These are phyloP conservation scores for Fusarium buharicum DNA, from an alignment of 2,329 filamentous ascomycete genomes.

Conservation along the genomic window DNA sequence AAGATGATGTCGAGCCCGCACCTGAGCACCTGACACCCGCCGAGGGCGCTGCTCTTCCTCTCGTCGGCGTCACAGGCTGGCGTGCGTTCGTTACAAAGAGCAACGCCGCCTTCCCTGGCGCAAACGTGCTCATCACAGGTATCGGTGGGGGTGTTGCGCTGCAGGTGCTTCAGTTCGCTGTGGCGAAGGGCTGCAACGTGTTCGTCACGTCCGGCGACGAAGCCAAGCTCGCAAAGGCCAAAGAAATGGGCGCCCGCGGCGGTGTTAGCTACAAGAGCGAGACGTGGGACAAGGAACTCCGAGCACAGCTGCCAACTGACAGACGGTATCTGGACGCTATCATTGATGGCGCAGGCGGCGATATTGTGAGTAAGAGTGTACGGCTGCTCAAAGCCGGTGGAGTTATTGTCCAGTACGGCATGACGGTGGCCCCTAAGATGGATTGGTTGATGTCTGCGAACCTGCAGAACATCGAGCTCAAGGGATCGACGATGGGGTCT, in stretches of 20 bases:
- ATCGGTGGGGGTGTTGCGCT: constrained; percentile 94
- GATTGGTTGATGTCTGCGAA: constrained; percentile 86
- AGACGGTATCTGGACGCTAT: constrained; percentile 81
- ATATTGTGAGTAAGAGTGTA: constrained; percentile 76
- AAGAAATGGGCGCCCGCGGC: constrained; percentile 76
- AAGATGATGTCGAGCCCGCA: constrained; percentile 77
- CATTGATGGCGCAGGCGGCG: constrained; percentile 89
- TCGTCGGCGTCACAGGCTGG: constrained; percentile 90
- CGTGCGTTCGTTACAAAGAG: constrained; percentile 84
- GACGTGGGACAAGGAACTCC: constrained; percentile 83
- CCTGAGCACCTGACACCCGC: constrained; percentile 76
- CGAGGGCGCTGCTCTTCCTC: constrained; percentile 84
- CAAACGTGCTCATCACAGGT: constrained; percentile 86
- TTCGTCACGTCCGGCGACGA: constrained; percentile 81
- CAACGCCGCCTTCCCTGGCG: constrained; percentile 68
- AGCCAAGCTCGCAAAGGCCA: constrained; percentile 79
- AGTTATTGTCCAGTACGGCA: constrained; percentile 87
- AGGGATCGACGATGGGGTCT: constrained; percentile 91
- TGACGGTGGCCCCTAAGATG: constrained; percentile 89
- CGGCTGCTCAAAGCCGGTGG: constrained; percentile 83
- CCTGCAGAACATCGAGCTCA: constrained; percentile 86
- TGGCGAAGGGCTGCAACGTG: constrained; percentile 78
- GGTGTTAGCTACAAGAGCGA: constrained; percentile 85
- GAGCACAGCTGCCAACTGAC: constrained; percentile 69
- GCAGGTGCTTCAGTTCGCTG: constrained; percentile 81